A percentile compares a stretch with the other conserved stretches of the same genome.
phyloP scores from a whole-genome alignment of 441 rosid species.

The Gossypium armourianum region DNA sequence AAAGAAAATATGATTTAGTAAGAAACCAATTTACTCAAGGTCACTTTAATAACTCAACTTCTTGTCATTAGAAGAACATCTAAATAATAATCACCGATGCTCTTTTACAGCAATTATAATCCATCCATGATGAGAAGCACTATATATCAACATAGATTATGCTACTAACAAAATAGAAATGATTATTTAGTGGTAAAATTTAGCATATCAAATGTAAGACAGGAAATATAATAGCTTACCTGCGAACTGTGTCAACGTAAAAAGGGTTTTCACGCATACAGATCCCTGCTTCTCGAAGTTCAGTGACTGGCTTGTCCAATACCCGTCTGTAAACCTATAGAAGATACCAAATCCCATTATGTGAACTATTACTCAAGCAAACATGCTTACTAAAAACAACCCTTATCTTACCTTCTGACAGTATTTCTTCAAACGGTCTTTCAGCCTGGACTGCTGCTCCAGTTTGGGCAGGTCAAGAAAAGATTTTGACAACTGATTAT shows the following conservation, averaged over 20 bases:
- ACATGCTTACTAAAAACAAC: slow-evolving; percentile 11
- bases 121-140: neutral
- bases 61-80: slow-evolving; percentile 1
- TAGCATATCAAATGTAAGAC: slow-evolving; percentile 1
- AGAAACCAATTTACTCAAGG: slow-evolving; percentile 3
- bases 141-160: slow-evolving; percentile 4
- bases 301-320: slow-evolving; percentile 82
- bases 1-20: slow-evolving; percentile 23
- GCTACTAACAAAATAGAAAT: slow-evolving; percentile 13
- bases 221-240: slow-evolving; percentile 38
- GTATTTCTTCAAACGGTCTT: slow-evolving; percentile 78
- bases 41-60: slow-evolving; percentile 2
- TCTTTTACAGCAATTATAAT: neutral
- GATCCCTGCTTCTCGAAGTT: slow-evolving; percentile 95
- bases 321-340: slow-evolving; percentile 75
- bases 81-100: neutral
- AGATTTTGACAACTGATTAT: slow-evolving; percentile 55
- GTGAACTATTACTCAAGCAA: slow-evolving; percentile 17
- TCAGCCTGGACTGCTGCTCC: slow-evolving; percentile 72
- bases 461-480: slow-evolving; percentile 78
- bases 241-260: slow-evolving; percentile 93
- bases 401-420: slow-evolving; percentile 64
- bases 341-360: slow-evolving; percentile 20
- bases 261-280: slow-evolving; percentile 99
- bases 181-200: slow-evolving; percentile 12